phyloP scores from a whole-genome alignment of 306 rosid species.

The Sindora glabra region DNA sequence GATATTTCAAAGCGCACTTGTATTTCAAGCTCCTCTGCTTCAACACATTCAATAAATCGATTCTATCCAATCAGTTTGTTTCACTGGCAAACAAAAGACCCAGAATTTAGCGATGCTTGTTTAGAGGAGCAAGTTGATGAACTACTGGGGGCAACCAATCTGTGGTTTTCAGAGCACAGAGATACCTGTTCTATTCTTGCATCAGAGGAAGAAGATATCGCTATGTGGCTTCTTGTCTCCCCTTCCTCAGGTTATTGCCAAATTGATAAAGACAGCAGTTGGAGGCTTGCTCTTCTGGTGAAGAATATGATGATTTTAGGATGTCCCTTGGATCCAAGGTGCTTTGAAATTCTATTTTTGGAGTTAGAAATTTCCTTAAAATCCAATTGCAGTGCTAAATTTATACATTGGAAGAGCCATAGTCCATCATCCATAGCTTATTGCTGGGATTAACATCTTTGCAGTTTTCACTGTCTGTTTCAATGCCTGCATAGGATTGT shows the following conservation, averaged over 20 bases:
- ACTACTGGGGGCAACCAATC: constrained; percentile 44
- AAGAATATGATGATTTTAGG: constrained; percentile 52
- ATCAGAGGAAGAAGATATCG: constrained; percentile 38
- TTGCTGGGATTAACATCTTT: neutral
- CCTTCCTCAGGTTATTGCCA: constrained; percentile 29
- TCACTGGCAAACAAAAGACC: constrained; percentile 33
- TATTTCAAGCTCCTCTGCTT: constrained; percentile 53
- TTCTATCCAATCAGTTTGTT: constrained; percentile 63
- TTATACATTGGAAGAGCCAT: neutral
- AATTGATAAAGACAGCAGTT: constrained; percentile 34
- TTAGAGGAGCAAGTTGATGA: constrained; percentile 35
- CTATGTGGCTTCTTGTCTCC: constrained; percentile 72
- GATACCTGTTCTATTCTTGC: constrained; percentile 24
- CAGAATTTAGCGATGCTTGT: constrained; percentile 24
- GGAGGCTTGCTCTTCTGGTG: constrained; percentile 73
- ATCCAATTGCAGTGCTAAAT: neutral
- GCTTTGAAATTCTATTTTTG: constrained; percentile 9
- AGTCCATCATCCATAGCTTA: constrained; percentile 1
- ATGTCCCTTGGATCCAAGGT: constrained; percentile 70
- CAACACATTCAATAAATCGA: constrained; percentile 40
- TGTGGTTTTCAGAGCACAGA: constrained; percentile 28
- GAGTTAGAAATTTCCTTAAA: neutral
- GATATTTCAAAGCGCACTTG: constrained; percentile 51
- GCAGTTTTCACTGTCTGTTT: neutral
- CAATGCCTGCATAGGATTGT: neutral